Evolutionary conservation across 306 rosid species (phyloP).

Genomic region (Lathyrus aphaca): DNA sequence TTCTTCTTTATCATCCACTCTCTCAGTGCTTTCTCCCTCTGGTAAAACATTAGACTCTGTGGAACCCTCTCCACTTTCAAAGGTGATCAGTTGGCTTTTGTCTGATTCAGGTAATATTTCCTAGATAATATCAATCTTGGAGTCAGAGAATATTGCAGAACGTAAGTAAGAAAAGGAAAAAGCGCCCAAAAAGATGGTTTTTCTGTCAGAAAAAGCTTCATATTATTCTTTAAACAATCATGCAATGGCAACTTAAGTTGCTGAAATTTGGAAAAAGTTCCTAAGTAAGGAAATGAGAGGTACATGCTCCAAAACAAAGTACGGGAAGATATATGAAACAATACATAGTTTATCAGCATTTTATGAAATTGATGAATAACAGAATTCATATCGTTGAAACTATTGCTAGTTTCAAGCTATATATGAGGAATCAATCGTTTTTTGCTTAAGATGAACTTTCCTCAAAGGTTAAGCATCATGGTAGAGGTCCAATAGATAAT

Average conservation of each 20-base stretch:
- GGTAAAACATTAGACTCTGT: slow-evolving; percentile 57
- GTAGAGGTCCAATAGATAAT: slow-evolving; percentile 29
- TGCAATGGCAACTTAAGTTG: slow-evolving; percentile 14
- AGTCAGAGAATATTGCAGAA: slow-evolving; percentile 40
- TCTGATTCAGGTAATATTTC: slow-evolving; percentile 76
- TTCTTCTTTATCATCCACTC: slow-evolving; percentile 80
- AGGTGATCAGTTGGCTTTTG: slow-evolving; percentile 58
- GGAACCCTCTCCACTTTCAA: slow-evolving; percentile 62
- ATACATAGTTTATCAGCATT: slow-evolving; percentile 6
- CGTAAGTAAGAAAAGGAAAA: not conserved
- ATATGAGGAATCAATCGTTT: slow-evolving; percentile 6
- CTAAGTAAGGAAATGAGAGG: slow-evolving; percentile 3
- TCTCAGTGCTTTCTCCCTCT: slow-evolving; percentile 69
- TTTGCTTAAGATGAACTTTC: slow-evolving; percentile 20
- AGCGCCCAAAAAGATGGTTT: slow-evolving; percentile 11
- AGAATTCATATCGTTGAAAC: slow-evolving; percentile 21
- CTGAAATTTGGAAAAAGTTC: slow-evolving; percentile 2
- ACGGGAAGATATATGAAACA: slow-evolving; percentile 20
- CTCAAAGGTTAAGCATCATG: slow-evolving; percentile 1
- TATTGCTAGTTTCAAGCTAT: slow-evolving; percentile 5
- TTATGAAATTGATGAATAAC: slow-evolving; percentile 18
- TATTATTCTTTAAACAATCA: slow-evolving; percentile 16
- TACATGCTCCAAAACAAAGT: slow-evolving; percentile 31
- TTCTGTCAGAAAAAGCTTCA: not conserved
- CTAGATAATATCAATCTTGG: slow-evolving; percentile 45